A percentile compares a stretch with the other conserved stretches of the same genome.
Evolutionary conservation across 495 filamentous ascomycete genomes (phyloP).

Genomic region (Aspergillus haitiensis): DNA sequence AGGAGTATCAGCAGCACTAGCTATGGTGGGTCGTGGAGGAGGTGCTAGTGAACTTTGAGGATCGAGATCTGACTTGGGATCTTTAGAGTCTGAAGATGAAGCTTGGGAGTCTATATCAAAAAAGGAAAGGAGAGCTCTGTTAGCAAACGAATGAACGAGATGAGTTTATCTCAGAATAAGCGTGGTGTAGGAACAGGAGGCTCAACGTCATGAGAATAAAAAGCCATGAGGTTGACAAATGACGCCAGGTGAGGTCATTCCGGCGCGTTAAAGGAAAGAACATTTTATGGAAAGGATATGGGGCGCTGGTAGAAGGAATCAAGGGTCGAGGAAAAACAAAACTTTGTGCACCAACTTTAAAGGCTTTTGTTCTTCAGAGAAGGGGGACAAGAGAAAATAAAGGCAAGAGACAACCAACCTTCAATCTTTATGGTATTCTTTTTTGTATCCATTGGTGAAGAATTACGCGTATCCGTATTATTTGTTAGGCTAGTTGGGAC

Average conservation of each 20-base stretch:
- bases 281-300: slow-evolving; percentile 30
- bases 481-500: slow-evolving; percentile 36
- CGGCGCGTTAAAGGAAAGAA: slow-evolving; percentile 38
- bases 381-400: not conserved
- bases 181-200: slow-evolving; percentile 26
- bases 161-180: slow-evolving; percentile 1
- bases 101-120: slow-evolving; percentile 45
- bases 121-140: slow-evolving; percentile 19
- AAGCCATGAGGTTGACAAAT: slow-evolving; percentile 31
- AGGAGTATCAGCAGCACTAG: slow-evolving; percentile 57
- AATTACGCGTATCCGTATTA: slow-evolving; percentile 32
- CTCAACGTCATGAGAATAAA: slow-evolving; percentile 19
- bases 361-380: no score
- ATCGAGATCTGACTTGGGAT: slow-evolving; percentile 42
- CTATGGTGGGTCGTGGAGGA: slow-evolving; percentile 70
- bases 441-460: slow-evolving; percentile 54
- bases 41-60: slow-evolving; percentile 64
- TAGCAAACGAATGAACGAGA: slow-evolving; percentile 29
- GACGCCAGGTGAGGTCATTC: slow-evolving; percentile 52
- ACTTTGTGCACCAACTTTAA: slow-evolving; percentile 11
- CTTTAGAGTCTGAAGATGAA: slow-evolving; percentile 44
- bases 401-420: slow-evolving; percentile 35
- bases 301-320: slow-evolving; percentile 39
- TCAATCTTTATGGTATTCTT: slow-evolving; percentile 46
- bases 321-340: slow-evolving; percentile 20